Evolutionary conservation across 139 green algal genomes (phyloP), one percentile per base, ranked within the genome.

Genomic region (Chlamydomonas incerta): DNA sequence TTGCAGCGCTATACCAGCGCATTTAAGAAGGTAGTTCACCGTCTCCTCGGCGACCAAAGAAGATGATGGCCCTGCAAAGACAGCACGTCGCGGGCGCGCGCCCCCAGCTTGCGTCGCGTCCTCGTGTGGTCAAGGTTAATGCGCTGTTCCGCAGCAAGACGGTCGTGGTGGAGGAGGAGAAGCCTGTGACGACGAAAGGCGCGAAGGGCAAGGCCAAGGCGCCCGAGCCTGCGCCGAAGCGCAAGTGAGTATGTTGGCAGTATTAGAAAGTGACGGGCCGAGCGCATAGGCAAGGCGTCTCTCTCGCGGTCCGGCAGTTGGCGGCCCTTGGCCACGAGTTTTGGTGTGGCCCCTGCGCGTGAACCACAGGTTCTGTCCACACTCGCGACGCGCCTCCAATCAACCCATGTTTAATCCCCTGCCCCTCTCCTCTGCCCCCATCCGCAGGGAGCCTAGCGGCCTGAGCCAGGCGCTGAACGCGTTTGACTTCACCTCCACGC

Each of bases 401-500:
- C 41, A 50, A 33, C 24, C 1, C 71, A 28, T 0, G 41, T 62
- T 26, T 10, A 41, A 55, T 23, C 11, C 52, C 14, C 62, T 46
- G 8, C 18, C n/a, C 21, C 23, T 5, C 65, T 5, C 65, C 55
- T 24, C 55, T 15, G 18, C 60, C 50, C 17, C 9, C 18, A 8
- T 37, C 29, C 33, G 11, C 72, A 86, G 80, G 80, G 52, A 79
- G 35, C 55, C 55, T 10, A 62, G 28, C 52, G 80, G 26, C 2
- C 50, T 86, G 21, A 80, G 68, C 17, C 34, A 65, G 29, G 68
- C 80, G 29, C 68, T 91, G 8, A 82, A 92, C 47, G 92, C 92
- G 1, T 83, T 95, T 18, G 93, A 95, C 73, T 95, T 95, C 85
- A 90, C 93, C 0, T 89, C 87, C 72, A 89, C 89, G 15, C 73